These are phyloP conservation scores for Tulasnella sp. DNA, from an alignment of 768 basidiomycete species.

Conservation along the genomic window DNA sequence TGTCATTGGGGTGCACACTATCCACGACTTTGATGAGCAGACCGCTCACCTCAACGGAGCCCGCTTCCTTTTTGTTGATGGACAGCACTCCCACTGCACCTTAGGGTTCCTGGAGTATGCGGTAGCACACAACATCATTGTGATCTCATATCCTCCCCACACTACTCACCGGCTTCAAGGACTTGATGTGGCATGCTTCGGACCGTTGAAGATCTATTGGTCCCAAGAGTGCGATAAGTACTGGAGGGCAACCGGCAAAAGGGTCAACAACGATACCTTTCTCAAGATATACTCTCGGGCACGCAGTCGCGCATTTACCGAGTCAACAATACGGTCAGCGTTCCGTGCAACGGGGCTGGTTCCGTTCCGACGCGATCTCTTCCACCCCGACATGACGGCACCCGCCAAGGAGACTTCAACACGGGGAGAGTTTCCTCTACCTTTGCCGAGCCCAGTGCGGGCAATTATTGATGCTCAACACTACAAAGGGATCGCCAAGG, in stretches of 20 bases:
- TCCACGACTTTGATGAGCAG: slow-evolving; percentile 32
- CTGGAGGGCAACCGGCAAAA: slow-evolving; percentile 18
- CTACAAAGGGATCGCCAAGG: neutral
- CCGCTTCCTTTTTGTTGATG: slow-evolving; percentile 33
- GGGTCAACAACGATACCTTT: slow-evolving; percentile 30
- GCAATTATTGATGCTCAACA: neutral
- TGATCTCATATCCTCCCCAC: slow-evolving; percentile 38
- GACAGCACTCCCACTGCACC: slow-evolving; percentile 36
- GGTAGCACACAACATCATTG: slow-evolving; percentile 26
- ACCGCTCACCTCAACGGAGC: slow-evolving; percentile 23
- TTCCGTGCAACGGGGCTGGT: neutral
- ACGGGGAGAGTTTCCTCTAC: neutral
- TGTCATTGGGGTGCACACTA: slow-evolving; percentile 28
- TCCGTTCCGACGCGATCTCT: neutral
- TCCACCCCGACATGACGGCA: neutral
- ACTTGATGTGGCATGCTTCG: slow-evolving; percentile 14
- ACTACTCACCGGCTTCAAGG: slow-evolving; percentile 26
- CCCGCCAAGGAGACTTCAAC: neutral
- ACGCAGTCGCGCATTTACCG: neutral
- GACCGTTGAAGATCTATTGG: slow-evolving; percentile 25
- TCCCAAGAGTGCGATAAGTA: slow-evolving; percentile 22
- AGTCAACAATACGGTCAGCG: neutral
- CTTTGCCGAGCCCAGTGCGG: neutral
- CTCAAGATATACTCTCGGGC: slow-evolving; percentile 23
- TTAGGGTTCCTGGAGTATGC: slow-evolving; percentile 25